Percentiles rank a stretch among this genome's conserved stretches.
These are phyloP conservation scores for Ustilago lituana DNA, from an alignment of 1,284 basidiomycete genomes.

Conservation along the genomic window DNA sequence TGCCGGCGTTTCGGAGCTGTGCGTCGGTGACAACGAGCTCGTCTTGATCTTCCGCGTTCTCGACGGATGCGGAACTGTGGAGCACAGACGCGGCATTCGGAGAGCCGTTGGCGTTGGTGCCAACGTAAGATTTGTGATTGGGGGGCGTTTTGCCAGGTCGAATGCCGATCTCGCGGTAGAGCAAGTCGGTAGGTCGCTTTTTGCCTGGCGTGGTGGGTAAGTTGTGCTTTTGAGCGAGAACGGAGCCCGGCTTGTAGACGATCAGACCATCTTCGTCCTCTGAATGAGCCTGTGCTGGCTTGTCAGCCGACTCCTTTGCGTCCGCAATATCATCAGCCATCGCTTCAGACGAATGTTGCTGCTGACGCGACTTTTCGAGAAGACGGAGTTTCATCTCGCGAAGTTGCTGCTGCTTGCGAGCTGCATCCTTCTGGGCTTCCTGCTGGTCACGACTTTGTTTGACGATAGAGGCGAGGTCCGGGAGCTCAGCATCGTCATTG, in stretches of 20 bases:
- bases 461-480: constrained; percentile 38
- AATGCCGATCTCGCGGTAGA: constrained; percentile 40
- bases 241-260: constrained; percentile 22
- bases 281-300: not conserved
- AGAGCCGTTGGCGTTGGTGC: constrained; percentile 30
- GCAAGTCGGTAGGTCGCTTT: constrained; percentile 35
- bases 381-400: constrained; percentile 31
- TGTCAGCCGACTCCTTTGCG: not conserved
- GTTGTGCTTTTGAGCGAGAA: constrained; percentile 37
- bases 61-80: constrained; percentile 1
- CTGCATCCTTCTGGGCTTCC: constrained; percentile 15
- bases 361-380: constrained; percentile 26
- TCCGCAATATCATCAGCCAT: not conserved
- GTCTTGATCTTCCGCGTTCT: constrained; percentile 19
- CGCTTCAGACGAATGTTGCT: not conserved
- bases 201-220: constrained; percentile 24
- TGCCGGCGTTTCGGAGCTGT: constrained; percentile 42
- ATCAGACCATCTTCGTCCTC: constrained; percentile 23
- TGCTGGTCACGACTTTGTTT: constrained; percentile 23
- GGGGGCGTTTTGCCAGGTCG: constrained; percentile 18
- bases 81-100: constrained; percentile 16
- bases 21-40: constrained; percentile 36
- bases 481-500: constrained; percentile 30
- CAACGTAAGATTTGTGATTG: constrained; percentile 19
- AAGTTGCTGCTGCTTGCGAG: constrained; percentile 15